Evolutionary conservation across 495 filamentous ascomycete genomes (phyloP), one percentile per base, ranked within the genome.

Genomic region (Talaromyces trachyspermus): DNA sequence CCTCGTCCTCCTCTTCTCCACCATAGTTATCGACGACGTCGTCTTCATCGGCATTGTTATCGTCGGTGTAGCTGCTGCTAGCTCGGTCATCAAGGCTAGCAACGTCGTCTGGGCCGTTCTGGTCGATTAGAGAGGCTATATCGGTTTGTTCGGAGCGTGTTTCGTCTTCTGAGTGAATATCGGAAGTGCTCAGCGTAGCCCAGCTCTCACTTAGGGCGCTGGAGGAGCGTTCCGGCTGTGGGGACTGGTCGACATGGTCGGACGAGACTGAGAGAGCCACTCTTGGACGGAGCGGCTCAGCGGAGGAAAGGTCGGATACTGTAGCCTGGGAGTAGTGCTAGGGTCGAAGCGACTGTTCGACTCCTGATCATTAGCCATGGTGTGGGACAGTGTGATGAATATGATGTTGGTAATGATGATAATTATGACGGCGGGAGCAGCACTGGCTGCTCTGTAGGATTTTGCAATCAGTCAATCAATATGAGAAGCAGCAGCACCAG

Each of bases 221-320:
- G 10, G 49, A 42, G 5, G 53, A 39, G 26, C 57, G 53, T 3
- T 65, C 61, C 18, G 43, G 37, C 12, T 46, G 46, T 15, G 40
- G 48, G 35, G 61, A 60, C 63, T 66, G 57, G 63, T 63, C 64
- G 72, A 71, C 48, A 52, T 64, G 54, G 64, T 62, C 5, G 65
- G 68, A 43, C 66, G 61, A 38, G 70, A 74, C 42, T 57, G 69
- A 41, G 69, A 72, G 40, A 74, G 45, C 68, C 68, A 71, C 68
- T 73, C 66, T 51, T 73, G 62, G 6, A 73, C 70, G 38, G 70
- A 71, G 27, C 57, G 66, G 47, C 62, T 64, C n/a, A 71, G 49
- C 18, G 69, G 66, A 46, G 69, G 69, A 43, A 66, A 51, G 38
- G 70, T 73, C 15, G 70, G 70, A 50, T 73, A 73, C 48, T 58